Evolutionary conservation across 2,329 filamentous ascomycete genomes (phyloP).

Genomic region (Venturia effusa): DNA sequence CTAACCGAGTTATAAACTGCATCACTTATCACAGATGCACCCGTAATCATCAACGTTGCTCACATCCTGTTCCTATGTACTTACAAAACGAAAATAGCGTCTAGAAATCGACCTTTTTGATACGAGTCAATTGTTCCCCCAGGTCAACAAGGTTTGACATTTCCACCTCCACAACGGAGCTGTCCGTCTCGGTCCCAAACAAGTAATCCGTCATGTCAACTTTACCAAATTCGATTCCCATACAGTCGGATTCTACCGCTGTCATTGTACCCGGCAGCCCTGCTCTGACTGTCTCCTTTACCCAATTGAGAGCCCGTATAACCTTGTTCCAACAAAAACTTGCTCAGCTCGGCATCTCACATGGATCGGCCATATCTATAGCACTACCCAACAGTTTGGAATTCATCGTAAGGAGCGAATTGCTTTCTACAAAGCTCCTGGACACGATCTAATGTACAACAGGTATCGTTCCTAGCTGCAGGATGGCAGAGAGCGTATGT

Average conservation of each 20-base stretch:
- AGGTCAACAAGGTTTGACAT: not conserved
- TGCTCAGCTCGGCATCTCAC: conserved; percentile 60
- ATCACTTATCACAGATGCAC: not conserved
- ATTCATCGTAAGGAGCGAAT: conserved; percentile 57
- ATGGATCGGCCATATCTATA: conserved; percentile 66
- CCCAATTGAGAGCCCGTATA: conserved; percentile 55
- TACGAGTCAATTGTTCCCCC: not conserved
- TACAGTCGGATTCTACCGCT: conserved; percentile 43
- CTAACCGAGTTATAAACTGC: not conserved
- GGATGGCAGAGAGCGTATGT: conserved; percentile 61
- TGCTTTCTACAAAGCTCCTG: not conserved
- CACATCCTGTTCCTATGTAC: not conserved
- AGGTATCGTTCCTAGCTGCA: conserved; percentile 59
- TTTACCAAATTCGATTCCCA: conserved; percentile 46
- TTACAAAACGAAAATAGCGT: not conserved
- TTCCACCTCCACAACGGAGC: not conserved
- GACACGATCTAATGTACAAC: not conserved
- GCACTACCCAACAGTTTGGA: conserved; percentile 77
- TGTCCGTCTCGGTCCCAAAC: not conserved
- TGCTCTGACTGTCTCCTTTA: conserved; percentile 56
- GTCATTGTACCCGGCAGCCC: conserved; percentile 61
- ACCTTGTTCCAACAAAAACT: conserved; percentile 66
- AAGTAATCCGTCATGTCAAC: conserved; percentile 38
- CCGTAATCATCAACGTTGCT: not conserved
- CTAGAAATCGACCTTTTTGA: not conserved